Evolutionary conservation across 495 filamentous ascomycete genomes (phyloP), one percentile per base, ranked within the genome.

Genomic region (Pyronema omphalodes): DNA sequence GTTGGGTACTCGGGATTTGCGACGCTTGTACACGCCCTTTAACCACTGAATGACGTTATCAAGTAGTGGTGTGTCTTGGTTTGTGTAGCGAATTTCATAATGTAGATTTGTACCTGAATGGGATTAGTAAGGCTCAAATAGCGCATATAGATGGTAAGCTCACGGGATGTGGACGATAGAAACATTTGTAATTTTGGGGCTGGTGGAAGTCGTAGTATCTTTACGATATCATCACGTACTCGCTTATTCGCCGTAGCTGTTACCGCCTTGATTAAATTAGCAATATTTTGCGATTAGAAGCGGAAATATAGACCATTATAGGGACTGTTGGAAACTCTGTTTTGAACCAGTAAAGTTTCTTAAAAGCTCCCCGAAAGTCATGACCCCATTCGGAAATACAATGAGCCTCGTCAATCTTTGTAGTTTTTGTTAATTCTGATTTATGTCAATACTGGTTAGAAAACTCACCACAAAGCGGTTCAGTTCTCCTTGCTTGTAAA

Each of bases 321-420:
- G 89, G 87, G 0, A 94, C 84, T 29, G 81, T 72, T 0, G 88
- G 88, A 55, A 85, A 83, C 17, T 78, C 78, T 29, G 75, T 71
- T 56, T 83, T 85, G 71, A 96, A 93, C 79, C 84, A 94, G 6
- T 78, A 79, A n/a, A 96, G 75, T 19, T 81, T 74, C 59, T 86
- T 85, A 68, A 94, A 95, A 35, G 86, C 81, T 14, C 83, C 83
- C n/a, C 89, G 83, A 62, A 96, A 96, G 66, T 96, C 89, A 65
- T 96, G 88, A 14, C 89, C 89, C 89, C 89, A 96, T 79, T 96
- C 57, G 8, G 83, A 88, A 58, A 96, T 94, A 66, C 89, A 95
- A 65, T 96, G 89, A 11, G 89, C 89, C 69, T 96, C 89, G 68
- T 96, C 89, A 45, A 96, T 80, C 39, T 41, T 2, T 6, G 3